phyloP scores from a whole-genome alignment of 805 yeast species.

The Lachancea quebecensis region DNA sequence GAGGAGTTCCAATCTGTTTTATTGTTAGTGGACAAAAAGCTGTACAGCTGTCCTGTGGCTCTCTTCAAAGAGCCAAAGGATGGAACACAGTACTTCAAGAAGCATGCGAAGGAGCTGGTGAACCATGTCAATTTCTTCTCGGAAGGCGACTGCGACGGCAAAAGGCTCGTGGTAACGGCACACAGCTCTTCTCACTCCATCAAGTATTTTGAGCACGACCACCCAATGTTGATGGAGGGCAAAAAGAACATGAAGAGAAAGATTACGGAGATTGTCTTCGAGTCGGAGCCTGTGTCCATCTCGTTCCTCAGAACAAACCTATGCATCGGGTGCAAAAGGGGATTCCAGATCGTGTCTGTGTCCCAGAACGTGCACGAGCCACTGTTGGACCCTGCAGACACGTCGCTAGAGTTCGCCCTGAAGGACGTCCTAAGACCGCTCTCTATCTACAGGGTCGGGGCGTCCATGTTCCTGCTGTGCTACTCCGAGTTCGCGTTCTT shows the following conservation, averaged over 20 bases:
- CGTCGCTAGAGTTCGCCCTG: constrained; percentile 84
- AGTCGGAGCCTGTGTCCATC: constrained; percentile 85
- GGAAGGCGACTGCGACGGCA: constrained; percentile 87
- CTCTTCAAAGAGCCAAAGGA: constrained; percentile 38
- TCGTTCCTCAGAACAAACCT: constrained; percentile 82
- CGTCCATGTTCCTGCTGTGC: constrained; percentile 73
- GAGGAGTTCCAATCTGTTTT: constrained; percentile 84
- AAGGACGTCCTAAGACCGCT: constrained; percentile 74
- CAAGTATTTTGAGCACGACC: constrained; percentile 82
- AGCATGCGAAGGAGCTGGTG: constrained; percentile 70
- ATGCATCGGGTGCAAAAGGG: constrained; percentile 94
- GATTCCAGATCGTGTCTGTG: constrained; percentile 88
- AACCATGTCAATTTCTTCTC: constrained; percentile 87
- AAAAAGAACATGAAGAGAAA: constrained; percentile 68
- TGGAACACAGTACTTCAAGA: constrained; percentile 39
- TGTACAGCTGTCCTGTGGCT: constrained; percentile 74
- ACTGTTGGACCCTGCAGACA: constrained; percentile 95
- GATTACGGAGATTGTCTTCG: constrained; percentile 68
- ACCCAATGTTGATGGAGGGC: constrained; percentile 49
- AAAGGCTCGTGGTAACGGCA: constrained; percentile 83
- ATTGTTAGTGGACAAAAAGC: constrained; percentile 72
- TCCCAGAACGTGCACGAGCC: constrained; percentile 82
- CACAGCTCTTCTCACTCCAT: constrained; percentile 73
- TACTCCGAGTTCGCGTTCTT: constrained; percentile 92
- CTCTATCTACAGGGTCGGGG: constrained; percentile 81